Conservation (phyloP, 2,329 filamentous ascomycete species). For the Pseudocercospora fuligena region DNA sequence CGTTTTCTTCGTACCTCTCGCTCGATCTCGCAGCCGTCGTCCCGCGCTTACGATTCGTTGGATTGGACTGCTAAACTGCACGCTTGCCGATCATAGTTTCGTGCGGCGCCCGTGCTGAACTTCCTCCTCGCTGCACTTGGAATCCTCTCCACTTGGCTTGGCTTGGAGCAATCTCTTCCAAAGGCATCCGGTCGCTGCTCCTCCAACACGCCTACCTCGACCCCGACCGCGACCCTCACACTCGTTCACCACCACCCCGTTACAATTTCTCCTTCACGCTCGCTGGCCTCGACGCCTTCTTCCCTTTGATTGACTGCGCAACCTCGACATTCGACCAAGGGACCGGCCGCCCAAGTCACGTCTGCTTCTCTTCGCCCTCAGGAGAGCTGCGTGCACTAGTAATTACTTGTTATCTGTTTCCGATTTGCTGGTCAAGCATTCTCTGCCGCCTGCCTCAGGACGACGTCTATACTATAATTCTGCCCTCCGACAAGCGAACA, state of each 20-base stretch:
- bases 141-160: background rate
- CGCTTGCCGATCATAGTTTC: background rate
- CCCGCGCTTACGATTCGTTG: background rate
- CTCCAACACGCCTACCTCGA: constrained; percentile 11
- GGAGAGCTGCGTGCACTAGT: constrained; percentile 3
- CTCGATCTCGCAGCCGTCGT: background rate
- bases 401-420: constrained; percentile 11
- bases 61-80: no score
- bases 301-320: constrained; percentile 11
- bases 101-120: background rate
- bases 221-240: constrained; percentile 12
- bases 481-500: background rate
- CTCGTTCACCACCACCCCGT: constrained; percentile 8
- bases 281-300: constrained; percentile 18
- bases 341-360: constrained; percentile 4
- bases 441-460: background rate
- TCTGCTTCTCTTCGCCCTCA: constrained; percentile 11
- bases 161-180: background rate
- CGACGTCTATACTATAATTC: constrained; percentile 15
- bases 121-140: background rate
- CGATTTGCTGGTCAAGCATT: constrained; percentile 29
- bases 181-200: background rate
- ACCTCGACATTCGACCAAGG: constrained; percentile 4
- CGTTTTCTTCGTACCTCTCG: no score
- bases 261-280: constrained; percentile 3